A percentile compares a stretch with the other conserved stretches of the same genome.
Conservation (phyloP, 179 eudicot genomes). For the Silene coronaria region DNA sequence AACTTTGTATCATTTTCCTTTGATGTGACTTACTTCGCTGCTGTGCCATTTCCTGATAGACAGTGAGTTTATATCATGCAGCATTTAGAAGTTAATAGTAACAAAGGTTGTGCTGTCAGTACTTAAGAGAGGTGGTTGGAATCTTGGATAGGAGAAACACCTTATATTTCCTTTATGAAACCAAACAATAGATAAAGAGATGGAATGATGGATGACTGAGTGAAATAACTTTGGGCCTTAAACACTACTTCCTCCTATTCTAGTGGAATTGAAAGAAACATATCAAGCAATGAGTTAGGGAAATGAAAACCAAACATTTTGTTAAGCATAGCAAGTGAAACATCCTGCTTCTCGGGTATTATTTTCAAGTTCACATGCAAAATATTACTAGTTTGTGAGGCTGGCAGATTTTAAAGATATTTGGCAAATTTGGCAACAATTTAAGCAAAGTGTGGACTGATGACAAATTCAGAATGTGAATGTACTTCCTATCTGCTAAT, state of each 20-base stretch:
- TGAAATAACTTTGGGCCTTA: not conserved
- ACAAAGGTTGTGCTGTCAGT: not conserved
- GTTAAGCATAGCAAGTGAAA: not conserved
- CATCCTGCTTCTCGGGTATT: not conserved
- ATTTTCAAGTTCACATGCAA: not conserved
- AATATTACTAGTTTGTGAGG: not conserved
- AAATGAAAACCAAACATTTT: not conserved
- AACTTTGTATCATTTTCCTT: not conserved
- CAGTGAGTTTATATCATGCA: not conserved
- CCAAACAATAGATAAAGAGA: not conserved
- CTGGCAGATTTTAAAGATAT: not conserved
- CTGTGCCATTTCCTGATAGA: not conserved
- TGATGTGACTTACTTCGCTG: not conserved
- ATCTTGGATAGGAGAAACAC: not conserved
- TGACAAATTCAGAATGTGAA: constrained; percentile 1
- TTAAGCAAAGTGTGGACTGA: constrained; percentile 22
- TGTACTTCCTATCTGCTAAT: constrained; percentile 17
- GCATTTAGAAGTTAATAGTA: not conserved
- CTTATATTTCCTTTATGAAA: not conserved
- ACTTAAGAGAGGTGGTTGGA: not conserved
- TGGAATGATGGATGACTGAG: not conserved
- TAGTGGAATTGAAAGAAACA: not conserved
- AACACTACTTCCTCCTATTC: not conserved
- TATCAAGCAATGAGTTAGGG: not conserved
- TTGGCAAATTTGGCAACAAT: not conserved